Conservation (phyloP, 2,329 filamentous ascomycete genomes). For the Mycocentrospora acerina region DNA sequence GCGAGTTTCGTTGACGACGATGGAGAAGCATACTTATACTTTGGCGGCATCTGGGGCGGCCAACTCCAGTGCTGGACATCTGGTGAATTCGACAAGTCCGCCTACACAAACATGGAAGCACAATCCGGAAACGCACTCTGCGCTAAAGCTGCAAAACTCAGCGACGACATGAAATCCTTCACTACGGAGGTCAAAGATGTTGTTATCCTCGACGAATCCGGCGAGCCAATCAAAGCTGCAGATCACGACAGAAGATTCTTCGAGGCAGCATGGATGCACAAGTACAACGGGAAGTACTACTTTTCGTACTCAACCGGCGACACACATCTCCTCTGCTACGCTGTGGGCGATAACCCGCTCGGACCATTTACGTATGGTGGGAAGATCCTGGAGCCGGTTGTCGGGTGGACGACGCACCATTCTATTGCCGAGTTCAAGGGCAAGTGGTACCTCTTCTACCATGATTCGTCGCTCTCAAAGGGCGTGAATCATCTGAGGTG, state of each 20-base stretch:
- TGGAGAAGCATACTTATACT: slow-evolving; percentile 67
- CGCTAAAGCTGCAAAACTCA: slow-evolving; percentile 67
- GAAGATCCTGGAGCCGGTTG: slow-evolving; percentile 71
- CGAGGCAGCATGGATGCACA: slow-evolving; percentile 80
- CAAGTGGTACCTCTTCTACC: slow-evolving; percentile 75
- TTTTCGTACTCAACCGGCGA: slow-evolving; percentile 79
- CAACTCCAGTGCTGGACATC: slow-evolving; percentile 74
- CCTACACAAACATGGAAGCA: slow-evolving; percentile 31
- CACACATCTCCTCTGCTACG: slow-evolving; percentile 73
- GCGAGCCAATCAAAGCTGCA: slow-evolving; percentile 60
- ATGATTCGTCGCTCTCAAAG: slow-evolving; percentile 68
- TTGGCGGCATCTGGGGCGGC: slow-evolving; percentile 78
- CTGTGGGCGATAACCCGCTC: slow-evolving; percentile 62
- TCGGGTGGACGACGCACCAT: slow-evolving; percentile 82
- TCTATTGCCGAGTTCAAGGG: slow-evolving; percentile 73
- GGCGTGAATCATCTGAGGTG: slow-evolving; percentile 71
- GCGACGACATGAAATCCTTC: slow-evolving; percentile 67
- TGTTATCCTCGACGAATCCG: slow-evolving; percentile 63
- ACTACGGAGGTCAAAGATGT: slow-evolving; percentile 59
- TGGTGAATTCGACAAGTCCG: slow-evolving; percentile 57
- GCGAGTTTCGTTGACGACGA: slow-evolving; percentile 73
- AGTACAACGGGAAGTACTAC: slow-evolving; percentile 69
- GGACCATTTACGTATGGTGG: slow-evolving; percentile 75
- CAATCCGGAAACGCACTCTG: slow-evolving; percentile 55
- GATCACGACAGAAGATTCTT: slow-evolving; percentile 78